Evolutionary conservation across 2,329 filamentous ascomycete species (phyloP).

Genomic region (Pseudonectria foliicola): DNA sequence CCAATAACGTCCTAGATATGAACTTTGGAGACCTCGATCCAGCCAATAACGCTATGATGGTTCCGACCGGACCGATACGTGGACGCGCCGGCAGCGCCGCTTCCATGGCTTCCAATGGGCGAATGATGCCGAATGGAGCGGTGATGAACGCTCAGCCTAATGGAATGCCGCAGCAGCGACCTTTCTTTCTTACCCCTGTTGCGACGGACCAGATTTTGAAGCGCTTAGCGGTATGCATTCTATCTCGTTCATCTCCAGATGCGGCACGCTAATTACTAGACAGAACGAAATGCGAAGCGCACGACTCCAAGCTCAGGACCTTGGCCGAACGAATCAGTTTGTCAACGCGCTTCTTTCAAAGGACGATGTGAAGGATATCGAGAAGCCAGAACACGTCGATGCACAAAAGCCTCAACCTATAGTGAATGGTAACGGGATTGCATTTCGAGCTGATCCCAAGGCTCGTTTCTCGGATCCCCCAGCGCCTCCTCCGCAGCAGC

Average conservation of each 20-base stretch:
- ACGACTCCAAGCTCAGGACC: constrained; percentile 77
- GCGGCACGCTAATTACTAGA: constrained; percentile 15
- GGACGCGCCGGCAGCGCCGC: constrained; percentile 62
- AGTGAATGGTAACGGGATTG: constrained; percentile 44
- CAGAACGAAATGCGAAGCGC: constrained; percentile 88
- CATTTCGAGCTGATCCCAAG: constrained; percentile 66
- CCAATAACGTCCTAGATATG: constrained; percentile 75
- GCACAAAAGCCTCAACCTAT: constrained; percentile 38
- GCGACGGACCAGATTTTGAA: constrained; percentile 95
- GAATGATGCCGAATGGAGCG: constrained; percentile 45
- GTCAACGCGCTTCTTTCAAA: constrained; percentile 69
- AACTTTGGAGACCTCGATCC: constrained; percentile 90
- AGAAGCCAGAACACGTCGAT: constrained; percentile 44
- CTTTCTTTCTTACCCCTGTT: constrained; percentile 81
- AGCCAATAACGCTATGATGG: constrained; percentile 65
- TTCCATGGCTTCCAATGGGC: constrained; percentile 55
- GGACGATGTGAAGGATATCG: constrained; percentile 55
- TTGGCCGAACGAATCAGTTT: constrained; percentile 75
- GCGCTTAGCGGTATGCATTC: constrained; percentile 28
- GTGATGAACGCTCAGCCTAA: constrained; percentile 45
- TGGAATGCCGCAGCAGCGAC: constrained; percentile 64
- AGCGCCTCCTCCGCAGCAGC: constrained; percentile 86
- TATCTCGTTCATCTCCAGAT: too few species aligned
- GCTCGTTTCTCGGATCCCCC: constrained; percentile 87
- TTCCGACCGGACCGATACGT: constrained; percentile 60